These are phyloP conservation scores for Penicillium fimorum DNA, from an alignment of 495 filamentous ascomycete genomes.

Conservation along the genomic window DNA sequence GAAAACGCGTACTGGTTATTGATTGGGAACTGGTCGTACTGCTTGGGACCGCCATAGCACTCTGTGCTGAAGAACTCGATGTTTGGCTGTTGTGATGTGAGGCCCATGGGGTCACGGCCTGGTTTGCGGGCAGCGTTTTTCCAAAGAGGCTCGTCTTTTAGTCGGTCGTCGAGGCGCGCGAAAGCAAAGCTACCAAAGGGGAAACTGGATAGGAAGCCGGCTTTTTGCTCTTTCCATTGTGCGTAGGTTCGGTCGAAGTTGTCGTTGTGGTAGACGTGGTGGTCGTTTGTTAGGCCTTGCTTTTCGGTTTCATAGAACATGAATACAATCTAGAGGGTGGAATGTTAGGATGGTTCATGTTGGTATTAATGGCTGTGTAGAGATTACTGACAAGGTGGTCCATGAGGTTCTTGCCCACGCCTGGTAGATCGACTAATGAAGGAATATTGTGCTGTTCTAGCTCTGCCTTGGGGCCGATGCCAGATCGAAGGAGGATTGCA, in stretches of 20 bases:
- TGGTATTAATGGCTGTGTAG: neutral
- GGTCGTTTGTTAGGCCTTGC: constrained; percentile 42
- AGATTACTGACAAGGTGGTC: constrained; percentile 46
- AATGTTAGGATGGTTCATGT: neutral
- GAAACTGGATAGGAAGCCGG: constrained; percentile 50
- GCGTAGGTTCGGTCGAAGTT: constrained; percentile 40
- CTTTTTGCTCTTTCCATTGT: constrained; percentile 49
- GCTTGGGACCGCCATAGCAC: constrained; percentile 53
- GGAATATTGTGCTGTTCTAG: constrained; percentile 47
- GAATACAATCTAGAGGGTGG: constrained; percentile 24
- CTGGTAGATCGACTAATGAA: constrained; percentile 48
- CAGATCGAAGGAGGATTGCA: constrained; percentile 54
- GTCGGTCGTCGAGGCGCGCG: constrained; percentile 50
- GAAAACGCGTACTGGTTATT: constrained; percentile 44
- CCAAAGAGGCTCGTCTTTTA: constrained; percentile 45
- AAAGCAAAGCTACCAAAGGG: constrained; percentile 56
- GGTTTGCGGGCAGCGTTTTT: constrained; percentile 35
- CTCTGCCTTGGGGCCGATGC: constrained; percentile 52
- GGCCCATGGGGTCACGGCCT: constrained; percentile 53
- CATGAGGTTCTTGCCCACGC: constrained; percentile 55
- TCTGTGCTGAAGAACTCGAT: constrained; percentile 54
- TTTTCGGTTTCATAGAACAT: constrained; percentile 51
- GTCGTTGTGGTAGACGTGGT: constrained; percentile 39
- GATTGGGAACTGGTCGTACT: constrained; percentile 46
- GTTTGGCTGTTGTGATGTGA: constrained; percentile 48